Evolutionary conservation across 2,329 filamentous ascomycete genomes (phyloP).

Genomic region (Sordariomycetes sp.): DNA sequence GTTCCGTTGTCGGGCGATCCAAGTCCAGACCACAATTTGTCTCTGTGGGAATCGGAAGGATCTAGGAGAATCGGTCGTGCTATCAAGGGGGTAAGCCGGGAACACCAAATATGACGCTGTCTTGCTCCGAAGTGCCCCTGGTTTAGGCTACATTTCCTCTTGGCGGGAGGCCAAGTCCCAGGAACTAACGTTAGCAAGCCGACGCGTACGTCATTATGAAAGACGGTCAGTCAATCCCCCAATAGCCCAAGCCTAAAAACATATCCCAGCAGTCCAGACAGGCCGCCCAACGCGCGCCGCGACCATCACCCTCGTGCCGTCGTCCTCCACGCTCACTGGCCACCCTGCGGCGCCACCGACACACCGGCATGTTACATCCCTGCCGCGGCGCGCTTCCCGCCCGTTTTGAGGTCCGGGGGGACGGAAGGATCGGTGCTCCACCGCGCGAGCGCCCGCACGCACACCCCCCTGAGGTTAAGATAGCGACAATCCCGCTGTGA

Average conservation of each 20-base stretch:
- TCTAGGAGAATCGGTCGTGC: too few relatives aligned
- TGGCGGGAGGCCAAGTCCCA: too few relatives aligned
- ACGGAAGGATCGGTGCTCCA: not conserved
- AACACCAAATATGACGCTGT: too few relatives aligned
- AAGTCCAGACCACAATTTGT: not conserved
- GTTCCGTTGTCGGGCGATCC: not conserved
- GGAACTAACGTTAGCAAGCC: too few relatives aligned
- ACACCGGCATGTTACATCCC: not conserved
- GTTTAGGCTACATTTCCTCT: too few relatives aligned
- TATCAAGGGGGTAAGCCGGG: too few relatives aligned
- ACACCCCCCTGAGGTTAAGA: not conserved
- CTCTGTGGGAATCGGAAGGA: too few relatives aligned
- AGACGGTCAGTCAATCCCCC: not conserved
- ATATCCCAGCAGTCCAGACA: not conserved
- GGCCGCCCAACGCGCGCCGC: not conserved
- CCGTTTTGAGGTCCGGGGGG: not conserved
- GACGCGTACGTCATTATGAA: too few relatives aligned
- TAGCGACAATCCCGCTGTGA: too few relatives aligned
- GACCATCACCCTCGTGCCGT: not conserved
- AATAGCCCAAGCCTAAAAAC: not conserved
- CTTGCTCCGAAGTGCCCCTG: too few relatives aligned
- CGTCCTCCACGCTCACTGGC: not conserved
- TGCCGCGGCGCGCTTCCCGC: not conserved
- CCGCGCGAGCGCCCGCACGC: too few relatives aligned
- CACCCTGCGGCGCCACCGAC: not conserved